Base-by-base conservation (phyloP, 495 filamentous ascomycete species). In the Daldinia loculata region DNA sequence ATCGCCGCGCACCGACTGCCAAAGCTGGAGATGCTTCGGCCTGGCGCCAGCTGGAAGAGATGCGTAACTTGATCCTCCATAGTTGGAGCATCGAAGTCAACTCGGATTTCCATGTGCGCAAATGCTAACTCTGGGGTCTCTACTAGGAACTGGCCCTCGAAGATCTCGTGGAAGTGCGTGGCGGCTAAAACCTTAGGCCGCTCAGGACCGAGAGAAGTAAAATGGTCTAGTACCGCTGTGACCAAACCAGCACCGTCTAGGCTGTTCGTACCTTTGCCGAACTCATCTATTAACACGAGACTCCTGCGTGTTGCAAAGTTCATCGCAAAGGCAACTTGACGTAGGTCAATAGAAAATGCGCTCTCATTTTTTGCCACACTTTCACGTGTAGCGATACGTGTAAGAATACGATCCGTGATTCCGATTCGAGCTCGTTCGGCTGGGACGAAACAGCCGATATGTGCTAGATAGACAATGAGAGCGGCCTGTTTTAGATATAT, bases 401-500 rank as follows among this genome's bases (percentile, higher is more conserved):
- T 97, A 58, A 99, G 81, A 7, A 99, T 97, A 72, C 93, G 95
- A 79, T 98, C 95, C 1, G 94, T 97, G 29, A 98, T 78, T 3
- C 96, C 95, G 65, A 99, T 91, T 6, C 82, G 87, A 14, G 94
- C 96, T 15, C 77, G 81, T 22, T 90, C 86, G 2, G 94, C 94
- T 2, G 95, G 95, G 6, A 99, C 91, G 74, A 92, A 98, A 76
- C 93, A 92, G 59, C 96, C 96, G 59, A 97, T 89, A 70, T 99
- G 95, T 9, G 96, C 94, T 75, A 99, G 84, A 74, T 94, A 97
- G 22, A 96, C 91, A 68, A 98, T 96, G 48, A 98, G 77, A n/a
- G 95, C 96, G 59, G 94, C 88, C 76, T 97, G 95, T 77, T 96
- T 98, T 80, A 99, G 89, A 79, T 97, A 97, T 30, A 98, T 88